A percentile compares a stretch with the other conserved stretches of the same genome.
Evolutionary conservation across 2,329 filamentous ascomycete genomes (phyloP).

Genomic region (Berkeleyomyces basicola): DNA sequence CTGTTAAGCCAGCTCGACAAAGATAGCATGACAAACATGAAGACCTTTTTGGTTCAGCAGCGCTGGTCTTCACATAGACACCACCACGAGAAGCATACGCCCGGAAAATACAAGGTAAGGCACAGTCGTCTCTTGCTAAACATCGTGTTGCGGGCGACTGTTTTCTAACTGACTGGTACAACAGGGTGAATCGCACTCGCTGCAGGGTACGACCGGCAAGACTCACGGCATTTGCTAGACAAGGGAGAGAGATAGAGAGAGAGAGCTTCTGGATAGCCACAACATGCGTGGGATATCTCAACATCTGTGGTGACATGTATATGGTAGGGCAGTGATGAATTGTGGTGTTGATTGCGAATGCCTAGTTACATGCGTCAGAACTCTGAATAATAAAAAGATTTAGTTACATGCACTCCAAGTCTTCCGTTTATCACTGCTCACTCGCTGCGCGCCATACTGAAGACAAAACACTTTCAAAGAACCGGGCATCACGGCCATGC

Average conservation of each 20-base stretch:
- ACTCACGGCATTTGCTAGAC: slow-evolving; percentile 68
- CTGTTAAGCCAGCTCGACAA: slow-evolving; percentile 59
- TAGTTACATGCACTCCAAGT: background rate
- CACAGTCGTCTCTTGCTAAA: slow-evolving; percentile 6
- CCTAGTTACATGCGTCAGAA: background rate
- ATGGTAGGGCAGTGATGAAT: background rate
- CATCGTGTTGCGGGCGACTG: background rate
- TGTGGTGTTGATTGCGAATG: too few relatives aligned
- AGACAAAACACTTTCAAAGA: background rate
- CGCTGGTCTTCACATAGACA: slow-evolving; percentile 28
- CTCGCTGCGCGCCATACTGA: too few relatives aligned
- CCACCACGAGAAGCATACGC: slow-evolving; percentile 38
- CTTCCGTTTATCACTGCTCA: background rate
- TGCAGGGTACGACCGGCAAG: slow-evolving; percentile 84
- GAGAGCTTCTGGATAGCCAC: background rate
- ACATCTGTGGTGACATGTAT: background rate
- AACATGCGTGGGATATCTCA: background rate
- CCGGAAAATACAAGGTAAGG: slow-evolving; percentile 34
- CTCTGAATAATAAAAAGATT: background rate
- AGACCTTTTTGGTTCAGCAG: slow-evolving; percentile 46
- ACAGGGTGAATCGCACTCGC: slow-evolving; percentile 62
- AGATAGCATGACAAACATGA: slow-evolving; percentile 51
- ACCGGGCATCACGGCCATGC: background rate
- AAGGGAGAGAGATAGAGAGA: background rate
- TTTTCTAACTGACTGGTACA: background rate